Evolutionary conservation across 2,329 filamentous ascomycete genomes (phyloP).

Genomic region (Huntiella omanensis): DNA sequence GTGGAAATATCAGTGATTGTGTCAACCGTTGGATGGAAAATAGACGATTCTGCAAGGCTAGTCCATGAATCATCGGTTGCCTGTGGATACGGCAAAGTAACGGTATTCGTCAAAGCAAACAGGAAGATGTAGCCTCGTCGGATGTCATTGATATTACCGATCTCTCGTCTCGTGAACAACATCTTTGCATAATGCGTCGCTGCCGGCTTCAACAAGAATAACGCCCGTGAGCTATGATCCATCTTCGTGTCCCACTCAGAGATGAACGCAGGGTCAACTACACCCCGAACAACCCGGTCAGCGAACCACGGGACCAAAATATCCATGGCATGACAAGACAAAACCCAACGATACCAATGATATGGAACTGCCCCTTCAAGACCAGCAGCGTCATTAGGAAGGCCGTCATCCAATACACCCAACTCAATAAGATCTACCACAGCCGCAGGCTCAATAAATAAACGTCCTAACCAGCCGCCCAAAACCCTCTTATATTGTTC

Average conservation of each 20-base stretch:
- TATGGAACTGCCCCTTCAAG: background rate
- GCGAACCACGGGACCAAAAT: background rate
- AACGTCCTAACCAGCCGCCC: background rate
- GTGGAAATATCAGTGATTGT: background rate
- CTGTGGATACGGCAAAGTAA: background rate
- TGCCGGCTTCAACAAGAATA: slow-evolving; percentile 5
- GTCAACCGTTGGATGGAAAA: background rate
- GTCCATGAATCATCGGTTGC: background rate
- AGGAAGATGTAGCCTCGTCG: background rate
- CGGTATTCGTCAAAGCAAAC: background rate
- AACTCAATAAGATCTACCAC: background rate
- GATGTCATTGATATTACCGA: background rate
- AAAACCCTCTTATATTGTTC: background rate
- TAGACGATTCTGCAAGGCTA: background rate
- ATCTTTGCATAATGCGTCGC: slow-evolving; percentile 1
- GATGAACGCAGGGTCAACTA: background rate
- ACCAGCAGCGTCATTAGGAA: background rate
- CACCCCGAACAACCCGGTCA: background rate
- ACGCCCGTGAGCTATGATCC: background rate
- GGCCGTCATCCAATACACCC: background rate
- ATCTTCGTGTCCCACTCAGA: background rate
- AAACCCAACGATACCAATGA: slow-evolving; percentile 3
- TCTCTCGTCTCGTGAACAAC: background rate
- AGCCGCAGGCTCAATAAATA: background rate
- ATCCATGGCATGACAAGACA: background rate